Conservation (phyloP, 768 basidiomycete genomes). For the Coprinellus micaceus region DNA sequence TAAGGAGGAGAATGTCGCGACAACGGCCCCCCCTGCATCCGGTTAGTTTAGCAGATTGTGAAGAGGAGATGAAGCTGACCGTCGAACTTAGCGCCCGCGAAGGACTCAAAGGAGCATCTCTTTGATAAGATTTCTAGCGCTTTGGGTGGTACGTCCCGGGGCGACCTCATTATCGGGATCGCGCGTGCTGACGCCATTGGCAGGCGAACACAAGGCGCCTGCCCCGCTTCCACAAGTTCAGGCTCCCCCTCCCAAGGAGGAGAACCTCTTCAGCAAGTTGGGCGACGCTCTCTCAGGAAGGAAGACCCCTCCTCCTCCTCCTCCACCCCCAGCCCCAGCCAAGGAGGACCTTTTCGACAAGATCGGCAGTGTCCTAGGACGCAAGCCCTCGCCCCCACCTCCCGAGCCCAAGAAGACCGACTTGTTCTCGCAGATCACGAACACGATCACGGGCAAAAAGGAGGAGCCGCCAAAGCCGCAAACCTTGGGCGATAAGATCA, state of each 20-base stretch:
- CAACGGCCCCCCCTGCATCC: background rate
- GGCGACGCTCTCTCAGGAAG: slow-evolving; percentile 6
- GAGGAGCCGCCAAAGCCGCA: slow-evolving; percentile 14
- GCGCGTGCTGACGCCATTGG: background rate
- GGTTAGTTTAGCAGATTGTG: background rate
- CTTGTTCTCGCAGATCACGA: slow-evolving; percentile 12
- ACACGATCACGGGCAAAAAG: slow-evolving; percentile 10
- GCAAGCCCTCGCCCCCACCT: slow-evolving; percentile 9
- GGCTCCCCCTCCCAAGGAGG: slow-evolving; percentile 1
- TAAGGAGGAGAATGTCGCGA: background rate
- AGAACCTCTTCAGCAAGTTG: slow-evolving; percentile 13
- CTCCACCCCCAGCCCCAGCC: slow-evolving; percentile 1
- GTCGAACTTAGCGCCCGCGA: background rate
- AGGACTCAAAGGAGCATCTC: slow-evolving; percentile 4
- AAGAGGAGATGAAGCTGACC: background rate
- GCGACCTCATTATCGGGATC: too few relatives aligned
- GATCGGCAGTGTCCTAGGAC: slow-evolving; percentile 9
- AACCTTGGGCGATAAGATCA: slow-evolving; percentile 14
- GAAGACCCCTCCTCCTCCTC: slow-evolving; percentile 11
- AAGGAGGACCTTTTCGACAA: slow-evolving; percentile 12
- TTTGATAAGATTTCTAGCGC: slow-evolving; percentile 5
- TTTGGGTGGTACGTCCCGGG: background rate
- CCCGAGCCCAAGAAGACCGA: slow-evolving; percentile 9
- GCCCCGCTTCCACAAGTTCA: background rate
- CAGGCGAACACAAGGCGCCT: background rate